phyloP scores from a whole-genome alignment of 192 early-diverging fungal genomes.

The Geranomyces variabilis region DNA sequence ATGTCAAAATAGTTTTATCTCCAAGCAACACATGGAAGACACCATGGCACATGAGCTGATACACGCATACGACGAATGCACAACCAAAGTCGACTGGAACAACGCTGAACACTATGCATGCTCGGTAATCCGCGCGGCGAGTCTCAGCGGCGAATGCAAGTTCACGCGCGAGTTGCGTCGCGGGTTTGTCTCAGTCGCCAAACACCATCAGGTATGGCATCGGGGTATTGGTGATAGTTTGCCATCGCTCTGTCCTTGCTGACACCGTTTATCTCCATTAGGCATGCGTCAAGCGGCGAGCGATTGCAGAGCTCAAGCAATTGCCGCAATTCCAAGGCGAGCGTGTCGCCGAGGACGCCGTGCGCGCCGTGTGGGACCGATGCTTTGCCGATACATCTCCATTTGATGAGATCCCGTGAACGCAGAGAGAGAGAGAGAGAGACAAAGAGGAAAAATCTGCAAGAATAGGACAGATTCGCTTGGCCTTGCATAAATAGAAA shows the following conservation, averaged over 20 bases:
- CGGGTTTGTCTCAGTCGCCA: constrained; percentile 48
- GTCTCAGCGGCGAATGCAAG: constrained; percentile 53
- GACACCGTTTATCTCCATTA: background rate
- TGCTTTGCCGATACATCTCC: constrained; percentile 95
- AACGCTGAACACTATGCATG: constrained; percentile 56
- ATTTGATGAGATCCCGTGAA: constrained; percentile 86
- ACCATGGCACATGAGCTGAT: constrained; percentile 89
- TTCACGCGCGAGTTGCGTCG: constrained; percentile 48
- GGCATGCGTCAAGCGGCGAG: constrained; percentile 85
- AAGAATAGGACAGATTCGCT: too few species aligned
- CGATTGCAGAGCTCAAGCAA: constrained; percentile 74
- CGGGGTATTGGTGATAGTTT: too few species aligned
- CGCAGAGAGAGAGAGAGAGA: background rate
- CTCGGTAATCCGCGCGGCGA: constrained; percentile 55
- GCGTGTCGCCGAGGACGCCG: constrained; percentile 82
- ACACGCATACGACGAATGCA: constrained; percentile 60
- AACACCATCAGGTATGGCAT: constrained; percentile 48
- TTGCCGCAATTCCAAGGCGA: constrained; percentile 75
- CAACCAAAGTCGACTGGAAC: constrained; percentile 49
- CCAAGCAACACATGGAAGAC: constrained; percentile 84
- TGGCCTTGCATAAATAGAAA: too few species aligned
- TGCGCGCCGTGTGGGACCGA: constrained; percentile 83
- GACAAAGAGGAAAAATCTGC: too few species aligned
- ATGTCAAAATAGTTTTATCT: constrained; percentile 81
- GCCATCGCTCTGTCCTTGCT: background rate